Conservation (phyloP, 2,329 filamentous ascomycete genomes). For the Ascochyta rabiei region DNA sequence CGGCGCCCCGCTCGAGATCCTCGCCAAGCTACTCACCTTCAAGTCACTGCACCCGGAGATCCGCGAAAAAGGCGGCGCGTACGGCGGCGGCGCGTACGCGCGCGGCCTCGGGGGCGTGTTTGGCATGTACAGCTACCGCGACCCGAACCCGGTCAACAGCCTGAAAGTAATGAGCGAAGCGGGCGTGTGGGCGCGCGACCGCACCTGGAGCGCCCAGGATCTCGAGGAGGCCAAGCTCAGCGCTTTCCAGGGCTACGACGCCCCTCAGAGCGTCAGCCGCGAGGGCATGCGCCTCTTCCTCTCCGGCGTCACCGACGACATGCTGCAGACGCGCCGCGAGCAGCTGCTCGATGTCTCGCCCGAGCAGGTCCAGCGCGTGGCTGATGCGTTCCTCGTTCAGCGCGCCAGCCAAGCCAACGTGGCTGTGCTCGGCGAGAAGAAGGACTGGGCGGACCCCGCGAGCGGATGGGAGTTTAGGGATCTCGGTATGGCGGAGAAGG, state of each 20-base stretch:
- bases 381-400: slow-evolving; percentile 80
- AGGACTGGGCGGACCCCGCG: slow-evolving; percentile 67
- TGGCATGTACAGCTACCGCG: slow-evolving; percentile 94
- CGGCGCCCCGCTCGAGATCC: slow-evolving; percentile 81
- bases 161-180: slow-evolving; percentile 82
- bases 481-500: slow-evolving; percentile 63
- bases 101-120: slow-evolving; percentile 83
- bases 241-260: slow-evolving; percentile 90
- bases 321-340: slow-evolving; percentile 84
- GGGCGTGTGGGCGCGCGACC: slow-evolving; percentile 81
- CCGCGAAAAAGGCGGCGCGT: slow-evolving; percentile 95
- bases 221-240: slow-evolving; percentile 95
- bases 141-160: slow-evolving; percentile 91
- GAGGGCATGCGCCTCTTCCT: slow-evolving; percentile 89
- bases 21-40: slow-evolving; percentile 91
- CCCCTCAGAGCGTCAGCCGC: slow-evolving; percentile 81
- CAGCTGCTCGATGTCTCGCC: slow-evolving; percentile 84
- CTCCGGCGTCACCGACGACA: slow-evolving; percentile 82
- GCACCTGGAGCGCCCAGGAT: slow-evolving; percentile 80
- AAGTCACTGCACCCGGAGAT: slow-evolving; percentile 98
- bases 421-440: slow-evolving; percentile 82
- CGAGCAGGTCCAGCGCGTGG: slow-evolving; percentile 78
- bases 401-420: slow-evolving; percentile 67
- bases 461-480: slow-evolving; percentile 79
- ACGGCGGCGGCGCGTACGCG: slow-evolving; percentile 88